phyloP scores from a whole-genome alignment of 1,284 basidiomycete species.

The Inonotus obliquus region DNA sequence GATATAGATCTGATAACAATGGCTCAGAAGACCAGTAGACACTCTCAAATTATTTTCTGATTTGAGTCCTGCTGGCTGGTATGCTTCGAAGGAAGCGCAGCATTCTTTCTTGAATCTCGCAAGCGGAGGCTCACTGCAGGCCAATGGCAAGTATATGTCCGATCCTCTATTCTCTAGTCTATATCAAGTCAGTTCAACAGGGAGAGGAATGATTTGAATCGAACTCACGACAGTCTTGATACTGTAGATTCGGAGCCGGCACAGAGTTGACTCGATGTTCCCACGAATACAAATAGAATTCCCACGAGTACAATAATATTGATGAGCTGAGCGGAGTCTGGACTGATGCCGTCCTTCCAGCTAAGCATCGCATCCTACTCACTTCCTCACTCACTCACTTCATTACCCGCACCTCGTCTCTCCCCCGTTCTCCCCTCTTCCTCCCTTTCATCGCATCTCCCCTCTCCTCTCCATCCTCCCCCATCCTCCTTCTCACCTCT shows the following conservation, averaged over 20 bases:
- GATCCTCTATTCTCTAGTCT: no score
- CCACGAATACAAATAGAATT: not conserved
- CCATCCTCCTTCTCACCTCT: conserved; percentile 30
- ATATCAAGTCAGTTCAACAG: no score
- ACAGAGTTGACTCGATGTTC: not conserved
- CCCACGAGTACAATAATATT: not conserved
- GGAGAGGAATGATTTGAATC: no score
- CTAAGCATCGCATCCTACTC: not conserved
- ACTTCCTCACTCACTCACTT: conserved; percentile 6
- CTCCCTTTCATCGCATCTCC: conserved; percentile 4
- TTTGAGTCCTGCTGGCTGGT: no score
- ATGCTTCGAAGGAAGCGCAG: no score
- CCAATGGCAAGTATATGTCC: no score
- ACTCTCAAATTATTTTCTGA: no score
- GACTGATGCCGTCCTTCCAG: not conserved
- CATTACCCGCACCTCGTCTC: conserved; percentile 23
- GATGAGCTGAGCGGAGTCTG: not conserved
- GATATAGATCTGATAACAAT: not conserved
- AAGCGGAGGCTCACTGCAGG: no score
- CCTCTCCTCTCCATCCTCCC: conserved; percentile 27
- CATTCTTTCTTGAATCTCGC: no score
- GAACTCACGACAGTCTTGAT: no score
- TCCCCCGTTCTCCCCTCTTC: conserved; percentile 17
- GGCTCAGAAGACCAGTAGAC: not conserved
- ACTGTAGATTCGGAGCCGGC: not conserved